Evolutionary conservation across 805 yeast species (phyloP), one percentile per base, ranked within the genome.

Genomic region (Maudiozyma turicensis): DNA sequence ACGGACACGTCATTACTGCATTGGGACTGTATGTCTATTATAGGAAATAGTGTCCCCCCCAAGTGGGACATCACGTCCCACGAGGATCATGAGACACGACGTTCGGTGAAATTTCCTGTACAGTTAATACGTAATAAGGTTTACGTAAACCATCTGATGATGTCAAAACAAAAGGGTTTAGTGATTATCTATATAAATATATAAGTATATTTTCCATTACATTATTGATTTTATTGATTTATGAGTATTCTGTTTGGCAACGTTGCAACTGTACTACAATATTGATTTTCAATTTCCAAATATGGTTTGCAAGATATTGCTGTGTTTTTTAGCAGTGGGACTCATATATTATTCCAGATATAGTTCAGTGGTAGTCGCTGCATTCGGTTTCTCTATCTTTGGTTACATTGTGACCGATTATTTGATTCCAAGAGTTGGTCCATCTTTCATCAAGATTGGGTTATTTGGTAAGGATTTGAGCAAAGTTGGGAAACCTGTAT

Each of bases 391-490:
- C 59, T 71, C 82, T 1, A 66, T 83, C 1, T 50, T 84, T 10
- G 95, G 95, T 0, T 86, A 80, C 61, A 67, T 75, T 13, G 71
- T 74, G 37, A 81, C 89, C 3, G 67, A 71, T 50, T 65, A 70
- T 48, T 60, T 89, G 53, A 82, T 90, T 43, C 96, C 97, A 2
- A 66, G 72, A 37, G 73, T 84, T n/a, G 74, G 82, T 1, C 72
- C 76, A 0, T 72, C 80, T 40, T 90, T 90, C 65, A 74, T 85
- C 26, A 75, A 76, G 47, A 78, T 84, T 42, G 99, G 99, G 0
- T 73, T 93, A n/a, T 76, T 69, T 52, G 99, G 99, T 8, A 79
- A 75, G 52, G 99, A 93, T 64, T 58, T 89, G 60, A 82, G 89
- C 42, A 93, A 93, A 64, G 65, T 63, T n/a, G 79, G 78, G n/a